Conservation (phyloP, 2,329 filamentous ascomycete species). For the Cephalotrichum gorgonifer region DNA sequence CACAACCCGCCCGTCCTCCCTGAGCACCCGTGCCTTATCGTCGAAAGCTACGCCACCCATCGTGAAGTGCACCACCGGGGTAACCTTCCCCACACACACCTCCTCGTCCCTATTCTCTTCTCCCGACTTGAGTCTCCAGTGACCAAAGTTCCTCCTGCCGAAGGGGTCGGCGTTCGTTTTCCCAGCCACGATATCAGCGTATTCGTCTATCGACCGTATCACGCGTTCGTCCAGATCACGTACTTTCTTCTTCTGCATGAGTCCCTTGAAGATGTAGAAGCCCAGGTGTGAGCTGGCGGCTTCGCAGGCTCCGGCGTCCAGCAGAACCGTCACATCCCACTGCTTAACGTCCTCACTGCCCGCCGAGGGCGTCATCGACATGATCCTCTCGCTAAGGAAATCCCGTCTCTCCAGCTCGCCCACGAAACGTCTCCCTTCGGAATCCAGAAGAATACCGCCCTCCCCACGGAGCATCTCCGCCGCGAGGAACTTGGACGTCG, state of each 20-base stretch:
- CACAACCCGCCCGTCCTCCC: conserved; percentile 30
- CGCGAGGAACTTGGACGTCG: conserved; percentile 49
- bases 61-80: conserved; percentile 55
- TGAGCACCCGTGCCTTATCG: conserved; percentile 38
- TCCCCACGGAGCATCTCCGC: conserved; percentile 54
- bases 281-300: conserved; percentile 44
- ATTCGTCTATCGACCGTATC: conserved; percentile 34
- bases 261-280: conserved; percentile 53
- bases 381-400: conserved; percentile 42
- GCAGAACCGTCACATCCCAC: conserved; percentile 47
- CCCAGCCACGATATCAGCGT: conserved; percentile 32
- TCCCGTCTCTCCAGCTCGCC: conserved; percentile 53
- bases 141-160: conserved; percentile 39
- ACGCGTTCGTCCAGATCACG: conserved; percentile 31
- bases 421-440: conserved; percentile 42
- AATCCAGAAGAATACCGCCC: conserved; percentile 44
- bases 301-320: conserved; percentile 47
- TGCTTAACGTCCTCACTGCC: conserved; percentile 27
- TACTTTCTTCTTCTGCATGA: conserved; percentile 46
- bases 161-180: conserved; percentile 27
- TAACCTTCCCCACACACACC: conserved; percentile 48
- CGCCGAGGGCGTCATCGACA: conserved; percentile 18
- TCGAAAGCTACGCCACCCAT: conserved; percentile 56
- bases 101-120: conserved; percentile 37
- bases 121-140: conserved; percentile 36